Base-by-base conservation (phyloP, 306 rosid genomes). In the Hylodesmum podocarpum region DNA sequence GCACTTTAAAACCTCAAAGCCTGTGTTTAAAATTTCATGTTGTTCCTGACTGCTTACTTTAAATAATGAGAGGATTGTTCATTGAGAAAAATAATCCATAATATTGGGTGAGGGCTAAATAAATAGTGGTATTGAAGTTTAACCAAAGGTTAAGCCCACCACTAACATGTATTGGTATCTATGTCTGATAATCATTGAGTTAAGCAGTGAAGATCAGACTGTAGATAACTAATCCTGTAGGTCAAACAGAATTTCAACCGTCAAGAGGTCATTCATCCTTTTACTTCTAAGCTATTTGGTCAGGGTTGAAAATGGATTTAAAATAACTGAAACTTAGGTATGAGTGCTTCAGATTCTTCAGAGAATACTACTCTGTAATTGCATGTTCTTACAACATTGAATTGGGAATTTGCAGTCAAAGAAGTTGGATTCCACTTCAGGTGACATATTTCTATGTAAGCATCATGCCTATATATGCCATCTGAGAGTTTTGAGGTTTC, bases 371-470 rank as follows among this genome's bases (percentile, higher is more conserved):
- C 22, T 59, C 11, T 59, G 3, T 54, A 28, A 54, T 13, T 11
- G 58, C 70, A 29, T 2, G 59, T 59, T 61, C 15, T 40, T 57
- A 57, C 44, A 29, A 5, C 29, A 25, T 31, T 36, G 1, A 72
- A 25, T 27, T 37, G 51, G 34, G 7, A 59, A 15, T 66, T 39
- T 19, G 36, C 8, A 18, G 43, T 43, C 12, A 19, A 39, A 65
- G 70, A 65, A 31, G 47, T 37, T 73, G 61, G 79, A 18, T 59
- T 74, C 70, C 31, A 28, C 78, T 59, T 59, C 22, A 13, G 5
- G 58, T 28, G 44, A 15, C 55, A 57, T 57, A n/a, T 73, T 40
- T 72, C 36, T 40, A 18, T 25, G 29, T 40, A 54, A 51, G 28
- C 53, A 41, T 28, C 34, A 22, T 18, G 33, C 33, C 57, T 16